Percentiles rank a stretch among this genome's conserved stretches.
Conservation (phyloP, 2,329 filamentous ascomycete genomes). For the Penicillium brasilianum region DNA sequence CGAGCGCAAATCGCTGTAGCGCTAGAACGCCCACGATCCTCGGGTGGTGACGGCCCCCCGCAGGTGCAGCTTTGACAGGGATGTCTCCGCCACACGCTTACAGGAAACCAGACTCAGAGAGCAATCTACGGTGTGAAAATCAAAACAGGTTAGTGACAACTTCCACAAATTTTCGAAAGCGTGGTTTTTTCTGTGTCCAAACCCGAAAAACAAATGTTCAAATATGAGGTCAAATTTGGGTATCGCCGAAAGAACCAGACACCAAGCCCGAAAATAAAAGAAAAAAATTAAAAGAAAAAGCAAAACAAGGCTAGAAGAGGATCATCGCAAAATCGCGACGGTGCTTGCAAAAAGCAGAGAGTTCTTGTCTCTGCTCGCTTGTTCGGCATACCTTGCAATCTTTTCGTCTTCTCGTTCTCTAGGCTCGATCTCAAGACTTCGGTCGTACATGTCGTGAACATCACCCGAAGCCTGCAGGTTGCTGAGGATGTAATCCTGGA, state of each 20-base stretch:
- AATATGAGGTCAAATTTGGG: constrained; percentile 36
- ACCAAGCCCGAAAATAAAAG: constrained; percentile 23
- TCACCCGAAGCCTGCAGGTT: constrained; percentile 96
- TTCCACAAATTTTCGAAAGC: constrained; percentile 24
- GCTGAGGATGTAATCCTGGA: constrained; percentile 94
- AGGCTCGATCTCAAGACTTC: constrained; percentile 90
- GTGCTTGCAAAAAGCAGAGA: constrained; percentile 41
- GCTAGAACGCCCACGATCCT: constrained; percentile 17
- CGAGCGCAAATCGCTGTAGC: constrained; percentile 17
- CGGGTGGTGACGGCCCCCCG: constrained; percentile 24
- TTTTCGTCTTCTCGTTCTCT: constrained; percentile 98
- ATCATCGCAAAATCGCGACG: constrained; percentile 41
- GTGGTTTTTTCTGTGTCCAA: constrained; percentile 18
- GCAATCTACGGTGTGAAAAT: constrained; percentile 46
- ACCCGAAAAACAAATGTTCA: constrained; percentile 17
- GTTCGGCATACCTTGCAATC: constrained; percentile 83
- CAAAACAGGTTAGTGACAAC: constrained; percentile 41
- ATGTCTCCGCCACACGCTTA: constrained; percentile 36
- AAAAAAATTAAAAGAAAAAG: constrained; percentile 3
- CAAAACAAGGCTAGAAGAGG: constrained; percentile 20
- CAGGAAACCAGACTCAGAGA: constrained; percentile 56
- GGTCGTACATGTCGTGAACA: constrained; percentile 99
- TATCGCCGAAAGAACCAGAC: constrained; percentile 36
- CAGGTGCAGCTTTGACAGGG: constrained; percentile 30
- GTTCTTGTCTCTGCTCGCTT: constrained; percentile 40